Evolutionary conservation across 2,329 filamentous ascomycete genomes (phyloP), one percentile per base, ranked within the genome.

Genomic region (Biscogniauxia mediterranea): DNA sequence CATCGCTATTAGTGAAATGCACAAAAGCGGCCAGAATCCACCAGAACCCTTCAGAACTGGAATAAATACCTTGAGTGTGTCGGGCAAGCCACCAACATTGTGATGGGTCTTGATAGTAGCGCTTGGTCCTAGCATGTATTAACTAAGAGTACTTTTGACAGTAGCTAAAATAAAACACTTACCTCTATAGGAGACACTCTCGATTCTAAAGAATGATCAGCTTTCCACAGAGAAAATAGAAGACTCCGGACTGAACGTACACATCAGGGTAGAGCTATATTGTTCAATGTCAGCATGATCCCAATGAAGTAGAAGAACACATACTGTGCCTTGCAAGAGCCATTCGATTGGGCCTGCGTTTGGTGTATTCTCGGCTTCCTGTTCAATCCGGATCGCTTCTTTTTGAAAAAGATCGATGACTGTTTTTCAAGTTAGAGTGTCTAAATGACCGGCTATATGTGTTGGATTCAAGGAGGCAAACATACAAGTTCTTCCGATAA

Each of bases 261-360:
- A 76, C 69, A 58, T 75, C 74, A n/a, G 73, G 69, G 76, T 92
- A 92, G 23, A 95, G 81, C n/a, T n/a, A n/a, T n/a, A n/a, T n/a
- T 8, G 91, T 95, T 19, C 93, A 92, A 77, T 97, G 93, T 9
- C 97, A 82, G 72, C 97, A 90, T 83, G 86, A 97, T 69, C 92
- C 86, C 91, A 54, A 96, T 93, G n/a, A n/a, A n/a, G n/a, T n/a
- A n/a, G n/a, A n/a, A n/a, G n/a, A n/a, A n/a, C n/a, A n/a, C n/a
- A n/a, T n/a, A n/a, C n/a, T n/a, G n/a, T n/a, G n/a, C n/a, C 68
- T 60, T 63, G n/a, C n/a, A 21, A 63, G 28, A 25, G 28, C 32
- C 19, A 17, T 21, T 20, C 51, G 38, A 56, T 50, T 17, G 38
- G 46, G 23, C 55, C 42, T 61, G 55, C 55, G n/a, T n/a, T n/a